Base-by-base conservation (phyloP, 192 early-diverging fungal species). In the Entomortierella chlamydospora region DNA sequence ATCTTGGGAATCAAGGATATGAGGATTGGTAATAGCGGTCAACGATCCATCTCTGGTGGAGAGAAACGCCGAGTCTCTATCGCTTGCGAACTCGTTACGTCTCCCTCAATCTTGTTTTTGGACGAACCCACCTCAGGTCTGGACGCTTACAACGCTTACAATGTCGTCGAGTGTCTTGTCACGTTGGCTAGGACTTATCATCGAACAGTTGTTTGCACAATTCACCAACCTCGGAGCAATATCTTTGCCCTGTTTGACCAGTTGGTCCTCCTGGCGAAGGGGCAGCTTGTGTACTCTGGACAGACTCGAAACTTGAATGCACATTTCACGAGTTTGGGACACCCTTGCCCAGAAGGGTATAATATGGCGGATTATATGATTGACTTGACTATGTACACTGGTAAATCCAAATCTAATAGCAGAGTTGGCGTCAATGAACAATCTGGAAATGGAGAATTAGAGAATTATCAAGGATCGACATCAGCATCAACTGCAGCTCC, bases 151-250 rank as follows among this genome's bases (percentile, higher is more conserved):
- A 96, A 96, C 67, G 97, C 97, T 1, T 93, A 92, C 68, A 98
- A 95, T 84, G 97, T 98, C 0, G 90, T 98, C n/a, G 95, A 97
- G 82, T 91, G 89, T 30, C 87, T 97, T 31, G 91, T 93, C 11
- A 88, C 88, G 6, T 77, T 98, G 60, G 95, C 83, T 22, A 67
- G 68, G 50, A 81, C 70, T 49, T 81, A 83, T 29, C 86, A 93
- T 28, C 90, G 94, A 3, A 93, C 94, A 2, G 90, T 97, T 17
- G 84, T 98, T 17, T 93, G 95, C 72, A 98, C 97, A 2, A 97
- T 98, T 52, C 97, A 98, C 81, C 97, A 98, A 74, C 97, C 97
- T 33, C 89, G 96, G 57, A 91, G 92, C 30, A 95, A 97, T 68
- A 96, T 98, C 73, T 94, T 95, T 66, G 87, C 89, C 2, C 83